Evolutionary conservation across 495 filamentous ascomycete species (phyloP), one percentile per base, ranked within the genome.

Genomic region (Aspergillus homomorphus): DNA sequence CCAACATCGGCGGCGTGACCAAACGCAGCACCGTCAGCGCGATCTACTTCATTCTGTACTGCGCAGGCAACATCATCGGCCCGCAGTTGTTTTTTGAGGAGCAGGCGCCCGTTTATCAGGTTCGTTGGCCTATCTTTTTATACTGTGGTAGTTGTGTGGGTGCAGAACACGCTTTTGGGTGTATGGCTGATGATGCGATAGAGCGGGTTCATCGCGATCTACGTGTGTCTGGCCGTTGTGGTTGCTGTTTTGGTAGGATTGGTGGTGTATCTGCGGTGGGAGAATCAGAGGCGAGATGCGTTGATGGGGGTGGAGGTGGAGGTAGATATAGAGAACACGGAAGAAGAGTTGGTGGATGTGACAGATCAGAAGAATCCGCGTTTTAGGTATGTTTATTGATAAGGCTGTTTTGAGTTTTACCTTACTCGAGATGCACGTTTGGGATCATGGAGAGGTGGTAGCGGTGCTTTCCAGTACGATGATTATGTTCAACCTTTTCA

Each of bases 1-100:
- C 66, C 23, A 77, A 77, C 45, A 64, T 69, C 6, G 69, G 67
- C 18, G 74, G 74, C 0, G 68, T 70, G 60, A 69, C 69, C 1
- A 72, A 72, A 38, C 66, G 59, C 24, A 46, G 61, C 2, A 69
- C 68, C 4, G 64, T 70, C 51, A 66, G 61, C 33, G 68, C 69
- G 2, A 62, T 70, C 16, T 67, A 38, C 44, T 67, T 67, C 30
- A 54, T 67, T 20, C 62, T 45, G 8, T 65, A 81, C 59, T 82
- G 77, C 53, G 63, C 79, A 10, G 79, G 79, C 3, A 67, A 67
- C 26, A 62, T 65, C 46, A 56, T 60, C 26, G 65, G 62, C 0
- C 65, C 65, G 4, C 57, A 63, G 14, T 16, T 65, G 3, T 61
- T 67, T 41, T 62, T 58, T 24, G 50, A 50, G 3, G 24, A 51